phyloP scores from a whole-genome alignment of 371 early-diverging fungal genomes.

The Lichtheimia corymbifera region DNA sequence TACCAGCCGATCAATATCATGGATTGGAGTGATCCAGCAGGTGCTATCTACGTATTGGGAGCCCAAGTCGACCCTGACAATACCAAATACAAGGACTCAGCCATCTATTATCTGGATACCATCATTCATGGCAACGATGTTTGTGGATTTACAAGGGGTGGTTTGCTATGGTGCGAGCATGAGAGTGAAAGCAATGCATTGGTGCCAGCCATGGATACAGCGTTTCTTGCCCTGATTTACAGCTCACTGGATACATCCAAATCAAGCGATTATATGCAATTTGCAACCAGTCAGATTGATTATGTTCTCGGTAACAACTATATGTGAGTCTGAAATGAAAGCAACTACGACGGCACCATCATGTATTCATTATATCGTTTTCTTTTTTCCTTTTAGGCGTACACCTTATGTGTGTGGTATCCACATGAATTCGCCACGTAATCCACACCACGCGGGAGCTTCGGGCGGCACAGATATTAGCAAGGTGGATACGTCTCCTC shows the following conservation, averaged over 20 bases:
- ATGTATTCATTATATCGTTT: too few species aligned
- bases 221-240: constrained; percentile 43
- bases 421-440: constrained; percentile 60
- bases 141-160: constrained; percentile 53
- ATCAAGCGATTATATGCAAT: neutral
- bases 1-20: constrained; percentile 16
- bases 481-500: constrained; percentile 44
- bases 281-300: constrained; percentile 21
- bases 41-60: constrained; percentile 54
- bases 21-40: constrained; percentile 60
- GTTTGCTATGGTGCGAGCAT: constrained; percentile 56
- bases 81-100: constrained; percentile 39
- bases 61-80: constrained; percentile 43
- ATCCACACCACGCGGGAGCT: constrained; percentile 67
- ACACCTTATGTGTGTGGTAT: constrained; percentile 67
- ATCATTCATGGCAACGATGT: constrained; percentile 26
- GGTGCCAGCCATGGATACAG: constrained; percentile 45
- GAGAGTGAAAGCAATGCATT: constrained; percentile 51
- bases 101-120: constrained; percentile 33
- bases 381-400: neutral
- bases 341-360: too few species aligned
- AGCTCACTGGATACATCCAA: constrained; percentile 21
- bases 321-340: neutral
- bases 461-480: constrained; percentile 54
- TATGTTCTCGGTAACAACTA: constrained; percentile 24